A percentile compares a stretch with the other conserved stretches of the same genome.
Conservation (phyloP, 2,329 filamentous ascomycete species). For the Aspergillus glaucus region DNA sequence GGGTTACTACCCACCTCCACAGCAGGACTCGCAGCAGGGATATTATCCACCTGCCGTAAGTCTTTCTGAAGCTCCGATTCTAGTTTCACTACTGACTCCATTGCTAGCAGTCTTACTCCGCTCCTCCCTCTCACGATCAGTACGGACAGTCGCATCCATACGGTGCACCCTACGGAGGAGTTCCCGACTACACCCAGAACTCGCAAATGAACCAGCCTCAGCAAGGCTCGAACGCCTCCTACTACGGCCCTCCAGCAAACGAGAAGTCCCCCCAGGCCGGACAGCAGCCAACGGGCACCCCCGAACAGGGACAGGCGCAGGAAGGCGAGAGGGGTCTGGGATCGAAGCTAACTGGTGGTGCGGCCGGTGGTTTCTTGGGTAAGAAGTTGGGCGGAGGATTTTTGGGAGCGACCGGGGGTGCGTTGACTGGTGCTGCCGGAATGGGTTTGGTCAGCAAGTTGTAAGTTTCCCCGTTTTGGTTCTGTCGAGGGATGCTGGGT, state of each 20-base stretch:
- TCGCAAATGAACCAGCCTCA: slow-evolving; percentile 11
- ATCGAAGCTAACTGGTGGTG: slow-evolving; percentile 31
- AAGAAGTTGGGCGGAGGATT: slow-evolving; percentile 30
- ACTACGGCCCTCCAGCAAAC: slow-evolving; percentile 21
- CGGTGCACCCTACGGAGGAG: slow-evolving; percentile 7
- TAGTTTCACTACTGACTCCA: not conserved
- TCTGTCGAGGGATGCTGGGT: no score
- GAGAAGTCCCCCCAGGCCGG: slow-evolving; percentile 13
- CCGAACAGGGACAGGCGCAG: slow-evolving; percentile 14
- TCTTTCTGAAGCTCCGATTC: not conserved
- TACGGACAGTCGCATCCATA: not conserved
- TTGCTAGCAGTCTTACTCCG: not conserved
- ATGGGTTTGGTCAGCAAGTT: slow-evolving; percentile 24
- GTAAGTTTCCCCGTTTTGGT: slow-evolving; percentile 12
- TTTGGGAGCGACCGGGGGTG: slow-evolving; percentile 28
- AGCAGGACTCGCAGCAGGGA: slow-evolving; percentile 16
- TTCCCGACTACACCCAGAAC: slow-evolving; percentile 17
- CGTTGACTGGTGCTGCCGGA: slow-evolving; percentile 27
- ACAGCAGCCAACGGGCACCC: slow-evolving; percentile 11
- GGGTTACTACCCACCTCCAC: slow-evolving; percentile 16
- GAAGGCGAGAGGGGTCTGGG: slow-evolving; percentile 29
- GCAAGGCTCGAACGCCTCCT: slow-evolving; percentile 25
- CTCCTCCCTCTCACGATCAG: not conserved
- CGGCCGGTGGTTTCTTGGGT: slow-evolving; percentile 30
- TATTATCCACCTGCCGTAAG: slow-evolving; percentile 23